Percentiles rank a stretch among this genome's conserved stretches.
Conservation (phyloP, 305 asterid genomes). For the Rubia occidens region DNA sequence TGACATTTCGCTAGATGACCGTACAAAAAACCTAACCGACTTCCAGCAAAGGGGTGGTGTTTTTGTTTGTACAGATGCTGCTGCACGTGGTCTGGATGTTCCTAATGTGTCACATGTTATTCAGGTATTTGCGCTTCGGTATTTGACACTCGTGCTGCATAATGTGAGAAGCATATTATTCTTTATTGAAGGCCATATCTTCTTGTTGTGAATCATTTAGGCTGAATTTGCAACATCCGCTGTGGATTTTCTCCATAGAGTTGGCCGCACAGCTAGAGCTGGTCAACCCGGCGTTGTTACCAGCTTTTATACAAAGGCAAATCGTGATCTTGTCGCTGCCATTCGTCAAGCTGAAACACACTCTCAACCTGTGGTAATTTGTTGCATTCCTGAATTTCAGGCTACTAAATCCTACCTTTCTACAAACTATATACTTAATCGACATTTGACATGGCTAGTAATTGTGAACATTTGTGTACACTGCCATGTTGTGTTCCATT, state of each 20-base stretch:
- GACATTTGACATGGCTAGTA: background rate
- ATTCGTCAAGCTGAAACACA: conserved; percentile 69
- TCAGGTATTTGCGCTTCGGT: conserved; percentile 44
- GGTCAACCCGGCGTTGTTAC: conserved; percentile 86
- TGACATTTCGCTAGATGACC: conserved; percentile 62
- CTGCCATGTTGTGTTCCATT: background rate
- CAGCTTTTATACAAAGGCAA: conserved; percentile 54
- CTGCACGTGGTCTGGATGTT: conserved; percentile 92
- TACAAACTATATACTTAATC: background rate
- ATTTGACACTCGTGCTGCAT: background rate
- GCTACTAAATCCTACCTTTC: background rate
- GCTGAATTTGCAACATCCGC: conserved; percentile 92
- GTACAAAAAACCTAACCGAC: conserved; percentile 50
- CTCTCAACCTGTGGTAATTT: conserved; percentile 62
- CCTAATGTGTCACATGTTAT: conserved; percentile 83
- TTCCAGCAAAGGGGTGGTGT: conserved; percentile 84
- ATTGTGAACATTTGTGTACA: background rate
- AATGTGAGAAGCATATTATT: too few species aligned
- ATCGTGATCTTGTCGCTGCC: conserved; percentile 69
- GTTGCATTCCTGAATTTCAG: background rate
- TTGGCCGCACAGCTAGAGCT: conserved; percentile 95
- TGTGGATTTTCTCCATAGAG: conserved; percentile 92
- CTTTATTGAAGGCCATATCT: conserved; percentile 13
- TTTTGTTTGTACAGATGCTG: conserved; percentile 95
- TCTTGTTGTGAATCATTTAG: conserved; percentile 27